Percentiles rank a stretch among this genome's conserved stretches.
phyloP scores from a whole-genome alignment of 495 filamentous ascomycete genomes.

The Penicillium tannophilum region DNA sequence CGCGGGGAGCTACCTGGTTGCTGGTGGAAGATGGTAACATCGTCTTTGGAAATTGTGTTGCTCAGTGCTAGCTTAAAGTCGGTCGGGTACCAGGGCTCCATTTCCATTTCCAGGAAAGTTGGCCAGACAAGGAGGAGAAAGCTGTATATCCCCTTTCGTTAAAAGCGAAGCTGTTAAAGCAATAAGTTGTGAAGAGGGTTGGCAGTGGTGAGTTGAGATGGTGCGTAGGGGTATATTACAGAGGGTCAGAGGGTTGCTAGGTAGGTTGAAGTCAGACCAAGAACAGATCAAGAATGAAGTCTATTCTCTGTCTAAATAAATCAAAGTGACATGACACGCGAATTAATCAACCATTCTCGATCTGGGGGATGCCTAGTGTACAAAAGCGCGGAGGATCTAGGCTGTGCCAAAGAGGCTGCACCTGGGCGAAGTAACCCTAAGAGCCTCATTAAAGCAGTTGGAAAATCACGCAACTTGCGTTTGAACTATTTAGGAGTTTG shows the following conservation, averaged over 20 bases:
- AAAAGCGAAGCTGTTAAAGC: not conserved
- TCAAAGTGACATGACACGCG: not conserved
- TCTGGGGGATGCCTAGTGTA: not conserved
- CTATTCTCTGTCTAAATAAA: not conserved
- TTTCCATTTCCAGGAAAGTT: not conserved
- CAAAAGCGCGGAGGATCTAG: not conserved
- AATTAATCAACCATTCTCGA: not conserved
- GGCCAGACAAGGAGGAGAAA: not conserved
- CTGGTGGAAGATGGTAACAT: constrained; percentile 15
- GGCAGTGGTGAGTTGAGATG: not conserved
- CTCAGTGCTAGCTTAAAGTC: constrained; percentile 3
- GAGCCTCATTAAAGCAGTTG: not conserved
- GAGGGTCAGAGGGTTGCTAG: not conserved
- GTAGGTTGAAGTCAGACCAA: not conserved
- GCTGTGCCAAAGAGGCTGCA: not conserved
- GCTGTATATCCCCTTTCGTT: not conserved
- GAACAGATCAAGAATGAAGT: not conserved
- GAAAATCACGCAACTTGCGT: not conserved
- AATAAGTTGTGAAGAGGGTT: too few relatives aligned
- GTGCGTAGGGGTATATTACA: not conserved
- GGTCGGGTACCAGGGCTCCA: not conserved
- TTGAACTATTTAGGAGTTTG: not conserved
- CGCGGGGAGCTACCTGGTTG: constrained; percentile 15
- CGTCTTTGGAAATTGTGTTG: constrained; percentile 17
- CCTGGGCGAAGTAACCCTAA: not conserved